Evolutionary conservation across 345 rosid genomes (phyloP), one percentile per base, ranked within the genome.

Genomic region (Populus alba): DNA sequence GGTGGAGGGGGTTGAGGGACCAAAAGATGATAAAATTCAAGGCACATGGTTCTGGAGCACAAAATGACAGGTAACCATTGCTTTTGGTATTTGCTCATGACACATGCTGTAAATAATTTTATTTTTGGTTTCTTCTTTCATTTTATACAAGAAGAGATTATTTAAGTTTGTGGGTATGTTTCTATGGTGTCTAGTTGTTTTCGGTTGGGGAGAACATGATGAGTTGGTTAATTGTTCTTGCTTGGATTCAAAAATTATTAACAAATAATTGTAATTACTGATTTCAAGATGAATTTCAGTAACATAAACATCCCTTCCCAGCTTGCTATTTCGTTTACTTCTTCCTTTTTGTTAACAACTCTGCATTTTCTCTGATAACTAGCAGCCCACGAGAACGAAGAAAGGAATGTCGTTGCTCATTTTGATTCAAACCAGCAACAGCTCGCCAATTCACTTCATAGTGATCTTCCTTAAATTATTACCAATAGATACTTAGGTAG

Each of bases 11-110:
- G 15, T 8, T 70, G 71, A 78, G 81, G 73, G 77, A 47, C 75
- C 75, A 39, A 65, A 25, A 13, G 23, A 68, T n/a, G 35, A 47
- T 75, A 53, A 65, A 71, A 75, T 80, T 73, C 74, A 78, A 74
- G 73, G 59, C 83, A 81, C 81, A 77, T 87, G 87, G 83, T 71
- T 61, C 47, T 72, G 76, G 75, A 68, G 76, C 79, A 71, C 84
- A 79, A 79, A 55, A 35, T 72, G 83, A 85, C 85, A 87, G 82
- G 83, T 82, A 81, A 74, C 89, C 80, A 66, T 79, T 73, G 83
- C 87, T 74, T 73, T 51, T 39, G 25, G 33, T 71, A 68, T 66
- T 57, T 73, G 23, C 71, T 68, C 69, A 73, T 27, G 27, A 27
- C 37, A 68, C 74, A 67, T 74, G 73, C 39, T 68, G 70, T 72